Evolutionary conservation across 208 protist species (phyloP), one percentile per base, ranked within the genome.

Genomic region (Herpetomonas tarakana): DNA sequence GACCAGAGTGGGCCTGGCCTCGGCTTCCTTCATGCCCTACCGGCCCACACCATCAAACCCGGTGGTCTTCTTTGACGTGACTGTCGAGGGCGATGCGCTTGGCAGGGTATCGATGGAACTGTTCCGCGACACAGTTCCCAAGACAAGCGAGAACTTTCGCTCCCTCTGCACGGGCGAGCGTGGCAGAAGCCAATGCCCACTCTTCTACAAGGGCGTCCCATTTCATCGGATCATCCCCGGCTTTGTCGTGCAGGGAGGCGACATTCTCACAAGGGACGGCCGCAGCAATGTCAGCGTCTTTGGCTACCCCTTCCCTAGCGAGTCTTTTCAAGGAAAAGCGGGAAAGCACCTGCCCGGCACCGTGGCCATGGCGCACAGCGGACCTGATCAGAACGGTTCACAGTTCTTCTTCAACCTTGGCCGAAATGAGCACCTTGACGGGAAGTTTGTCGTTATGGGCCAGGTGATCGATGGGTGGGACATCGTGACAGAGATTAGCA

Each of bases 171-270:
- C 93, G 0, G 95, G 96, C 31, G 94, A 98, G 65, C 74, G 89
- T 44, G 81, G 88, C 14, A 19, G 56, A 45, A 67, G 58, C 51
- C 61, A 76, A 31, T 91, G 82, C 54, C 74, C 74, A 19, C 69
- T 97, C 38, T 81, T 71, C 74, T 99, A 97, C 75, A 94, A 98
- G 55, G 94, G 92, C 12, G 83, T 92, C 44, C 83, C 81, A 0
- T 98, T 99, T 68, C 97, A 99, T 63, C 78, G 97, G 44, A 88
- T 99, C 46, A 98, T 99, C 46, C 74, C 79, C 1, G 79, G 81
- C 7, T 98, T 99, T 78, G 92, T 98, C 27, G 74, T 96, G 30
- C 97, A 99, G 64, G 94, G 94, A 14, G 97, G 97, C 21, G 97
- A 99, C 65, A 96, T 98, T 47, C 81, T 94, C 45, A 81, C 71